Evolutionary conservation across 2,329 filamentous ascomycete species (phyloP), one percentile per base, ranked within the genome.

Genomic region (Trichoderma afroharzianum): DNA sequence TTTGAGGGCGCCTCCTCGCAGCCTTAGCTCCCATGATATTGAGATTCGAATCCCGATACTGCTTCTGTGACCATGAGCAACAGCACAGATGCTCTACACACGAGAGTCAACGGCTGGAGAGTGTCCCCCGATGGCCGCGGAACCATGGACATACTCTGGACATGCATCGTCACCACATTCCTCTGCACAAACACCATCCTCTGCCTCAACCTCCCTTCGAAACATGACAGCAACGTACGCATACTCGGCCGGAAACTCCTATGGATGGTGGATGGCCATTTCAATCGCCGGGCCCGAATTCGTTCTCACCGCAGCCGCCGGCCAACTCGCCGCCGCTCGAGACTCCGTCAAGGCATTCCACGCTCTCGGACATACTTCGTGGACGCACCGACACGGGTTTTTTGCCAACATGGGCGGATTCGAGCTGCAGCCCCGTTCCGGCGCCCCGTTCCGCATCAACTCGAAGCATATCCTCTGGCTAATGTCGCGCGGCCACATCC

Each of bases 141-240:
- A 63, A 47, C 61, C 36, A 63, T 63, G 61, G 61, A 63, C 8
- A 63, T 63, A 43, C 61, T 63, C 9, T 63, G 61, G 61, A 47
- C 61, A 14, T 63, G 61, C 61, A 47, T 47, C 36, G 39, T 47
- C 61, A 63, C 61, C 24, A 63, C 61, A 4, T 47, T 63, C n/a
- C 61, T 63, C 6, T 63, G 61, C 26, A 47, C 61, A 6, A 47
- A 28, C 4, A 63, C 61, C 2, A 47, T 63, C 28, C 61, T 63
- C 24, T 63, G 36, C 24, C 61, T 63, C 36, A 63, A 63, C 26
- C 28, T 53, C 1, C 62, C 28, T 3, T 21, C 43, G 8, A 53
- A 47, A 18, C 32, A 53, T 3, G 30, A 64, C 6, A 24, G n/a
- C 36, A 5, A 5, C n/a, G 26, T 53, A 12, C 62, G 62, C 28